Percentiles rank a stretch among this genome's conserved stretches.
phyloP scores from a whole-genome alignment of 805 yeast species.

The Candida corydali region DNA sequence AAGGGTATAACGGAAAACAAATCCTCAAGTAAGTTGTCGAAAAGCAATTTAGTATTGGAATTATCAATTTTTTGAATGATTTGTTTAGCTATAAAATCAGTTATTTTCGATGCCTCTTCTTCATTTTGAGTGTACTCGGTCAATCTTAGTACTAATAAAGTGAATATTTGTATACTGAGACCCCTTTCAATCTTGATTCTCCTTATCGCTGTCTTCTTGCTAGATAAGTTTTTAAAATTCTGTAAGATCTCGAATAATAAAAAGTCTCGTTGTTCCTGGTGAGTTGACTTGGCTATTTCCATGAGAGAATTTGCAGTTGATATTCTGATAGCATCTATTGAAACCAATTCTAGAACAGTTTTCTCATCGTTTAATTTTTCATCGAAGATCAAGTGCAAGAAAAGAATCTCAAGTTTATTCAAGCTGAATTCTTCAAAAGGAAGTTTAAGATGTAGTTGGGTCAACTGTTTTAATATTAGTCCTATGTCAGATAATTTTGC shows the following conservation, averaged over 20 bases:
- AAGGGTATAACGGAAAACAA: constrained; percentile 42
- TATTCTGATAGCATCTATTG: constrained; percentile 23
- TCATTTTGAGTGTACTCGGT: constrained; percentile 6
- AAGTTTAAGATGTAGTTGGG: constrained; percentile 5
- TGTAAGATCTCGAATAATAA: constrained; percentile 57
- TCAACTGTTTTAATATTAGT: constrained; percentile 4
- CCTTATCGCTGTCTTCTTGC: constrained; percentile 39
- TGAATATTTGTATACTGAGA: constrained; percentile 43
- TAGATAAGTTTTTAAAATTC: constrained; percentile 47
- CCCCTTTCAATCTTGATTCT: constrained; percentile 44
- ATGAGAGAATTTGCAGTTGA: constrained; percentile 22
- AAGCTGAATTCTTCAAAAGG: constrained; percentile 44
- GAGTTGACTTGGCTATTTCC: constrained; percentile 34
- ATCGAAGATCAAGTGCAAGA: constrained; percentile 38
- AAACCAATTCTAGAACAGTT: constrained; percentile 15
- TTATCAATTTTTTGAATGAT: neutral
- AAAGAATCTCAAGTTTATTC: constrained; percentile 57
- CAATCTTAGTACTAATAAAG: constrained; percentile 39
- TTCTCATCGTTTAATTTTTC: constrained; percentile 22
- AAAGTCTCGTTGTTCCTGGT: constrained; percentile 51
- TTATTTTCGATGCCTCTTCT: constrained; percentile 4
- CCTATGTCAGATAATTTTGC: constrained; percentile 1
- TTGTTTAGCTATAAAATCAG: neutral
- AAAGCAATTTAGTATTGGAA: constrained; percentile 21
- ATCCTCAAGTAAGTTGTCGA: constrained; percentile 59